Conservation (phyloP, 1,284 basidiomycete genomes). For the Melanopsichium pennsylvanicum region DNA sequence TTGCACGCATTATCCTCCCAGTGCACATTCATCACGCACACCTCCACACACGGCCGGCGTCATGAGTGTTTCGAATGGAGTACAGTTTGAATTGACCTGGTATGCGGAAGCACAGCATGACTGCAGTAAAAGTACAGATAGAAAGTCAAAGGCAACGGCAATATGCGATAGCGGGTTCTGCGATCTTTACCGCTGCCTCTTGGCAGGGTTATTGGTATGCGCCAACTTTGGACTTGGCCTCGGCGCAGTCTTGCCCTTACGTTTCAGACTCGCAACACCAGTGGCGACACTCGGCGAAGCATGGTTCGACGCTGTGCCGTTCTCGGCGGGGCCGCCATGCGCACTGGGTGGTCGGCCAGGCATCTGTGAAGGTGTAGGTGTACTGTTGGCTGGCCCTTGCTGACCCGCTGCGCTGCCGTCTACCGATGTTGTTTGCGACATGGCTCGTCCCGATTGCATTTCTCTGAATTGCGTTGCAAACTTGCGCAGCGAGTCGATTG, state of each 20-base stretch:
- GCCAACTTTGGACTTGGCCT: conserved; percentile 43
- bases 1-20: too few species aligned
- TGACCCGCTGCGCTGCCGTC: conserved; percentile 5
- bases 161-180: neutral
- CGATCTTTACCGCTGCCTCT: conserved; percentile 28
- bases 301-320: conserved; percentile 20
- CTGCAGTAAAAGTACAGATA: conserved; percentile 3
- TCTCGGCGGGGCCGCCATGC: conserved; percentile 25
- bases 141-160: neutral
- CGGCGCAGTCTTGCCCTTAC: conserved; percentile 38
- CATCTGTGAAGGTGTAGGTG: conserved; percentile 17
- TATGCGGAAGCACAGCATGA: too few species aligned
- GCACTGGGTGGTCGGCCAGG: conserved; percentile 32
- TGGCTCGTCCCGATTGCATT: conserved; percentile 25
- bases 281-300: conserved; percentile 30
- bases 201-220: conserved; percentile 27
- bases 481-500: conserved; percentile 44
- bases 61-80: neutral
- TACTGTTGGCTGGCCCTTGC: conserved; percentile 5
- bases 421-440: conserved; percentile 4
- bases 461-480: conserved; percentile 45
- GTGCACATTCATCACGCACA: too few species aligned
- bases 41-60: too few species aligned
- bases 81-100: neutral
- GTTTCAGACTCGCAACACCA: conserved; percentile 26